phyloP scores from a whole-genome alignment of 2,329 filamentous ascomycete species.

The Fusarium xyrophilum region DNA sequence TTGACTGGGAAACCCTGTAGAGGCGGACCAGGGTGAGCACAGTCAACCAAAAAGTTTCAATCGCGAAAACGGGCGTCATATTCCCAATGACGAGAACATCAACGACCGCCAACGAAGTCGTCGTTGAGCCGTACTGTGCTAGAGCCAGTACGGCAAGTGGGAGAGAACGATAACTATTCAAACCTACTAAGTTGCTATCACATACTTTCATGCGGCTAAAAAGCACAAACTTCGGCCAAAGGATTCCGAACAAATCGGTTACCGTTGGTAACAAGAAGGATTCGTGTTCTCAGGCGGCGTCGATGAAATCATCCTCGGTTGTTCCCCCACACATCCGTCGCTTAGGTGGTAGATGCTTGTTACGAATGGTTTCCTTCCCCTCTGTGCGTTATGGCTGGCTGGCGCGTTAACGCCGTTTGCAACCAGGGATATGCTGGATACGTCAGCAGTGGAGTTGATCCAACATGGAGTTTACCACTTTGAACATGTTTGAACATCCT shows the following conservation, averaged over 20 bases:
- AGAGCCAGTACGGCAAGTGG: slow-evolving; percentile 7
- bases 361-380: slow-evolving; percentile 2
- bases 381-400: slow-evolving; percentile 7
- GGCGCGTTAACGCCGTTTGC: background rate
- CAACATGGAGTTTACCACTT: slow-evolving; percentile 12
- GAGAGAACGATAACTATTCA: background rate
- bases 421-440: slow-evolving; percentile 27
- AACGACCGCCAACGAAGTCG: background rate
- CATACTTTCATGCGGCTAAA: slow-evolving; percentile 5
- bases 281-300: slow-evolving; percentile 13
- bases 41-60: slow-evolving; percentile 4
- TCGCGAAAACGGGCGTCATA: background rate
- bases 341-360: slow-evolving; percentile 13
- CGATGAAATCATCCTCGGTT: slow-evolving; percentile 16
- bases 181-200: background rate
- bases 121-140: background rate
- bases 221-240: background rate
- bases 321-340: slow-evolving; percentile 29
- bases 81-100: background rate
- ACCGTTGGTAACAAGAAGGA: slow-evolving; percentile 20
- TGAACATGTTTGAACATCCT: slow-evolving; percentile 4
- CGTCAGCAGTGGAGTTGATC: slow-evolving; percentile 35
- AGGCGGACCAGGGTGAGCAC: background rate
- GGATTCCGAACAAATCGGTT: slow-evolving; percentile 16
- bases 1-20: slow-evolving; percentile 28